Evolutionary conservation across 768 basidiomycete genomes (phyloP).

Genomic region (Phylloporus sp.): DNA sequence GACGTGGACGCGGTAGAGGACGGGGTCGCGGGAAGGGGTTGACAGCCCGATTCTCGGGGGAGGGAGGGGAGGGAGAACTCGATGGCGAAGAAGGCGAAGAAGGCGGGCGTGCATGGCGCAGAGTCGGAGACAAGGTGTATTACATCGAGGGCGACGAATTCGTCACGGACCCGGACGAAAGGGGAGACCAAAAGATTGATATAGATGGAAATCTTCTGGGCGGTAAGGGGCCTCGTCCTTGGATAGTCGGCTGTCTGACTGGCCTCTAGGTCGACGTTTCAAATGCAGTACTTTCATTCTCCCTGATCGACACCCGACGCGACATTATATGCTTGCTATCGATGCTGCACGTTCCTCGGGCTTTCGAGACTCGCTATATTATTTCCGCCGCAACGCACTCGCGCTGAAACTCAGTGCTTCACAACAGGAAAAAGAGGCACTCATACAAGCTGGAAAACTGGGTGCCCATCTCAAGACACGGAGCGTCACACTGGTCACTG

Average conservation of each 20-base stretch:
- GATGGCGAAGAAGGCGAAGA: slow-evolving; percentile 37
- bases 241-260: neutral
- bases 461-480: slow-evolving; percentile 84
- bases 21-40: slow-evolving; percentile 34
- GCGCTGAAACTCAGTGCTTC: slow-evolving; percentile 89
- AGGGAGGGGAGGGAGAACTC: slow-evolving; percentile 37
- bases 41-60: slow-evolving; percentile 22
- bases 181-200: slow-evolving; percentile 92
- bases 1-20: slow-evolving; percentile 41
- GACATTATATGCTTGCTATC: slow-evolving; percentile 92
- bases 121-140: slow-evolving; percentile 68
- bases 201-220: slow-evolving; percentile 75
- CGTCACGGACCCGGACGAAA: slow-evolving; percentile 73
- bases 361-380: slow-evolving; percentile 96
- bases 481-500: slow-evolving; percentile 90
- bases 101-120: slow-evolving; percentile 62
- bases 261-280: slow-evolving; percentile 67
- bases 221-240: slow-evolving; percentile 44
- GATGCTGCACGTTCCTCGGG: slow-evolving; percentile 96
- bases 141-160: slow-evolving; percentile 89
- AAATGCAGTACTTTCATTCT: slow-evolving; percentile 88
- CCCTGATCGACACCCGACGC: slow-evolving; percentile 76
- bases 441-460: slow-evolving; percentile 84
- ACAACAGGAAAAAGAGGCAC: slow-evolving; percentile 85
- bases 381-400: slow-evolving; percentile 87